phyloP scores from a whole-genome alignment of 169 alveolate species.

The Perkinsus olseni region DNA sequence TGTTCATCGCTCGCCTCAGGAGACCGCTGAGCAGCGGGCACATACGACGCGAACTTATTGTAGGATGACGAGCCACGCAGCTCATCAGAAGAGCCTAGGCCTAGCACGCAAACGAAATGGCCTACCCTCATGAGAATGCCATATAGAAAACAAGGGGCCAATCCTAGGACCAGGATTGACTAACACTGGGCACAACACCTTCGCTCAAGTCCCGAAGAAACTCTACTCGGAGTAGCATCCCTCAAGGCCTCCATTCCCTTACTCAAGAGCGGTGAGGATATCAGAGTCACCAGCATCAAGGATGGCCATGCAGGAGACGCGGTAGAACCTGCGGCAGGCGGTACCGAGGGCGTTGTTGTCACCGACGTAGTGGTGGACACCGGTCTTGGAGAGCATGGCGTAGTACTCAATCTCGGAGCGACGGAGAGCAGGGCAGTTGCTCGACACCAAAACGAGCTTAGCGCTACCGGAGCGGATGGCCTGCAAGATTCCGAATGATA shows the following conservation, averaged over 20 bases:
- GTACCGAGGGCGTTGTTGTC: conserved; percentile 89
- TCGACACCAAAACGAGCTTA: conserved; percentile 27
- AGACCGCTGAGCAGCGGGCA: neutral
- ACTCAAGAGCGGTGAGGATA: conserved; percentile 80
- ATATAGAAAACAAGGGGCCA: too few species aligned
- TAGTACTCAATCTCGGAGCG: conserved; percentile 94
- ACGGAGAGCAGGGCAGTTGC: conserved; percentile 95
- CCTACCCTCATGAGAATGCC: neutral
- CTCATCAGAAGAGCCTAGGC: neutral
- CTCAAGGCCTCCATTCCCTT: conserved; percentile 10
- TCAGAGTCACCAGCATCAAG: conserved; percentile 97
- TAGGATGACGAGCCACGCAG: neutral
- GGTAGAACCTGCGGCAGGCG: conserved; percentile 93
- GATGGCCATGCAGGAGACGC: conserved; percentile 88
- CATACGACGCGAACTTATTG: neutral
- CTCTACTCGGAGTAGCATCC: neutral
- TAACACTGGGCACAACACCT: neutral
- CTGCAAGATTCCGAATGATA: too few species aligned
- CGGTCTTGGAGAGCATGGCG: conserved; percentile 91
- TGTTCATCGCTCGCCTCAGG: neutral
- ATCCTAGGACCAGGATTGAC: neutral
- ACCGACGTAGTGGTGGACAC: conserved; percentile 87
- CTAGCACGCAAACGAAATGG: neutral
- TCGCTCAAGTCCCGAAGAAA: neutral
- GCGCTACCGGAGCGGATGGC: conserved; percentile 20